phyloP scores from a whole-genome alignment of 1,139 yeast genomes.

The Candida sp. region DNA sequence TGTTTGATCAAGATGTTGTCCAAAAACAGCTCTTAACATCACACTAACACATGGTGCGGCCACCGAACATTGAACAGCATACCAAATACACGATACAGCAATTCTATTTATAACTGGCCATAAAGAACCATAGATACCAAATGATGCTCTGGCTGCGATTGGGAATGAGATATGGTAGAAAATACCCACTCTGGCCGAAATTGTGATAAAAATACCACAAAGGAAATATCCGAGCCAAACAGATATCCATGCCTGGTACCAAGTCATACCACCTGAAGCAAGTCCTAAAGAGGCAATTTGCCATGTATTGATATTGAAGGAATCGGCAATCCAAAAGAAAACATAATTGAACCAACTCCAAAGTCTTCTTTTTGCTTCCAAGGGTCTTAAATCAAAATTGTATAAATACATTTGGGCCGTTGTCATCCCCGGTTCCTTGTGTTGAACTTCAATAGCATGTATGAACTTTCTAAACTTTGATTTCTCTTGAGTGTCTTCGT shows the following conservation, averaged over 20 bases:
- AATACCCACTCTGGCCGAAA: constrained; percentile 70
- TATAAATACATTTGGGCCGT: constrained; percentile 56
- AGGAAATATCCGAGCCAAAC: constrained; percentile 73
- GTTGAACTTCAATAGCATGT: constrained; percentile 19
- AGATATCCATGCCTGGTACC: constrained; percentile 91
- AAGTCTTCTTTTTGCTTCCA: constrained; percentile 60
- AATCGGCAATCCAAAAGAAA: constrained; percentile 83
- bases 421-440: constrained; percentile 29
- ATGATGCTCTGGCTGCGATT: constrained; percentile 69
- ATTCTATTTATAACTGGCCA: constrained; percentile 84
- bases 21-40: constrained; percentile 66
- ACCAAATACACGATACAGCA: constrained; percentile 84
- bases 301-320: constrained; percentile 87
- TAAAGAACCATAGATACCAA: constrained; percentile 74
- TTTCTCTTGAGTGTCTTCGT: constrained; percentile 5
- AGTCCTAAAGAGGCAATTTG: constrained; percentile 84
- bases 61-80: constrained; percentile 76
- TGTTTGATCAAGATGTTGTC: constrained; percentile 47
- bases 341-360: constrained; percentile 84
- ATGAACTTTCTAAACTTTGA: constrained; percentile 14
- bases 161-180: constrained; percentile 78
- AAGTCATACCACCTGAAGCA: constrained; percentile 64
- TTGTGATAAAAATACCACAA: constrained; percentile 59
- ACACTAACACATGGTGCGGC: constrained; percentile 82
- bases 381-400: constrained; percentile 76